Base-by-base conservation (phyloP, 108 stramenopile genomes). In the Nitzschia palea region DNA sequence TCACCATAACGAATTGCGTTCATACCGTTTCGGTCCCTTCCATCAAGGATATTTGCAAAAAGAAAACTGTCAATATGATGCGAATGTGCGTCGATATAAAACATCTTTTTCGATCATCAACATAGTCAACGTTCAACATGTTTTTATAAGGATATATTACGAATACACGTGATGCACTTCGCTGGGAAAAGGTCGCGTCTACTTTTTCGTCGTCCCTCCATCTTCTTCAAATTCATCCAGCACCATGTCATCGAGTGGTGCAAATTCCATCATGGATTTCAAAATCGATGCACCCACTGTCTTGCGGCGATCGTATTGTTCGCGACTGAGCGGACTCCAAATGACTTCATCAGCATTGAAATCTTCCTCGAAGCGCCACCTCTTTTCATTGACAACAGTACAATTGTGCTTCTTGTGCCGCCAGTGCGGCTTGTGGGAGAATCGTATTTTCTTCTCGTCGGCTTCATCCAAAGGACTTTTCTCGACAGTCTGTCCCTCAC, bases 351-450 rank as follows among this genome's bases (percentile, higher is more conserved):
- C 65, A 26, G 43, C 53, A 31, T 55, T 55, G 25, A 54, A 67
- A 18, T 31, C 53, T 40, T 67, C 54, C 29, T 42, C 51, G 17
- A 55, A 45, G 1, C 65, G 36, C 52, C 54, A 67, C 1, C 52
- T 30, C 53, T 55, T 53, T 23, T 67, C 65, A 9, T 53, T 23
- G 2, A 67, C 53, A 12, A 67, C 34, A 6, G 65, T 67, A 17
- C n/a, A 35, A 26, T 67, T 67, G 53, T 67, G 65, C 36, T 67
- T 53, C 53, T 67, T 67, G 52, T 31, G 32, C 36, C 44, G 54
- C 65, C 65, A 67, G 18, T 67, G 65, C 23, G 33, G 65, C 23
- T 55, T 53, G 35, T 36, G 25, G 36, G 37, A n/a, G 27, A 67
- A 67, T 29, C 27, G 0, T 17, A 67, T 67, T 35, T 48, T 47